Conservation (phyloP, 768 basidiomycete species). For the Psilocybe subaeruginosa region DNA sequence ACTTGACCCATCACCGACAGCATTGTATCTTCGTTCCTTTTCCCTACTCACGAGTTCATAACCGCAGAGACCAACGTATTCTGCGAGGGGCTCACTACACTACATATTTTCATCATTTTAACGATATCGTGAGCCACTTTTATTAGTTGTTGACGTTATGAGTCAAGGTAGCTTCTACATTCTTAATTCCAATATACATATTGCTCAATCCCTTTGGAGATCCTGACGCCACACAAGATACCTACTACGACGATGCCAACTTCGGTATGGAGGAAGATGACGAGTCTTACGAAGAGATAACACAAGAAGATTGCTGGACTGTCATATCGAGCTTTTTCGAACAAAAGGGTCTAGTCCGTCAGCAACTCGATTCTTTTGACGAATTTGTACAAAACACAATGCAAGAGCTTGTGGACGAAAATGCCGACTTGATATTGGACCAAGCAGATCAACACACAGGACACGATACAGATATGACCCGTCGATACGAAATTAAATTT, state of each 20-base stretch:
- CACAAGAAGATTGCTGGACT: slow-evolving; percentile 93
- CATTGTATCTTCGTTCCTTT: neutral
- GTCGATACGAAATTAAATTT: slow-evolving; percentile 96
- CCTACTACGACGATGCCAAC: slow-evolving; percentile 64
- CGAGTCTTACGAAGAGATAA: slow-evolving; percentile 76
- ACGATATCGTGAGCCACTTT: slow-evolving; percentile 5
- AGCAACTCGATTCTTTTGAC: slow-evolving; percentile 97
- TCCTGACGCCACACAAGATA: slow-evolving; percentile 49
- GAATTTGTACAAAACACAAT: slow-evolving; percentile 99
- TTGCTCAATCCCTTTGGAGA: slow-evolving; percentile 46
- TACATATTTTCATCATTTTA: neutral
- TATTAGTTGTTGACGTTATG: slow-evolving; percentile 35
- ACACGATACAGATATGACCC: slow-evolving; percentile 74
- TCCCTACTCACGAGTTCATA: neutral
- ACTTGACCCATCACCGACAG: slow-evolving; percentile 6
- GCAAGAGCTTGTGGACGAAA: slow-evolving; percentile 99
- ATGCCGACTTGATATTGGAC: slow-evolving; percentile 92
- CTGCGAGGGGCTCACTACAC: neutral
- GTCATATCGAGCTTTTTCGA: slow-evolving; percentile 97
- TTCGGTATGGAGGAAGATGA: slow-evolving; percentile 64
- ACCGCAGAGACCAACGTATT: neutral
- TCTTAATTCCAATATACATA: slow-evolving; percentile 25
- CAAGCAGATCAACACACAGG: slow-evolving; percentile 97
- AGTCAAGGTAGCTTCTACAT: slow-evolving; percentile 51
- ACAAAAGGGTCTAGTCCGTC: slow-evolving; percentile 95